These are phyloP conservation scores for Nothophoma quercina DNA, from an alignment of 2,329 filamentous ascomycete species.

Conservation along the genomic window DNA sequence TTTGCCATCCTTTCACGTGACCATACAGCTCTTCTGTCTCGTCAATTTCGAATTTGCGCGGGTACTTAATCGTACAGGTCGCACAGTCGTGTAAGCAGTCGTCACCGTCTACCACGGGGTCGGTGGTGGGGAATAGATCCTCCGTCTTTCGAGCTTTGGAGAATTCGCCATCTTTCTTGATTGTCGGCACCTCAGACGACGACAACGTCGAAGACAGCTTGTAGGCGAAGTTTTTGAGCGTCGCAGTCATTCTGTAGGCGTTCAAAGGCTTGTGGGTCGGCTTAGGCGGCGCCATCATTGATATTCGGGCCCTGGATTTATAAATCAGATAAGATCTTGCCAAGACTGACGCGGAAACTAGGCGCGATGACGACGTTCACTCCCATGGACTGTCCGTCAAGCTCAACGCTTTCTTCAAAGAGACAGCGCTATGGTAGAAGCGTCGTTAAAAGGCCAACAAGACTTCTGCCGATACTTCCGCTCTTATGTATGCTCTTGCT, in stretches of 20 bases:
- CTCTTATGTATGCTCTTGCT: not conserved
- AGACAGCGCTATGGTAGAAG: not conserved
- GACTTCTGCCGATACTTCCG: not conserved
- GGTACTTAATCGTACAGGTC: slow-evolving; percentile 80
- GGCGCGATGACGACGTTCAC: slow-evolving; percentile 27
- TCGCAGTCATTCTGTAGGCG: slow-evolving; percentile 48
- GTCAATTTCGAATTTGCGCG: slow-evolving; percentile 76
- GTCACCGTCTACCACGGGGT: slow-evolving; percentile 81
- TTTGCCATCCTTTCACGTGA: slow-evolving; percentile 83
- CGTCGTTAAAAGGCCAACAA: not conserved
- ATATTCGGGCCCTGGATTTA: slow-evolving; percentile 19
- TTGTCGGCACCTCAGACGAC: slow-evolving; percentile 39
- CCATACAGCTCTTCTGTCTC: slow-evolving; percentile 83
- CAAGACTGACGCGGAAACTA: slow-evolving; percentile 40
- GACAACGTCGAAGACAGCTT: slow-evolving; percentile 44
- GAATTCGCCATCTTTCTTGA: slow-evolving; percentile 53
- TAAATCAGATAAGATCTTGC: slow-evolving; percentile 49
- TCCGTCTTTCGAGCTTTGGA: slow-evolving; percentile 55
- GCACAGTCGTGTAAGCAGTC: slow-evolving; percentile 89
- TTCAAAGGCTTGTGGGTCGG: slow-evolving; percentile 35
- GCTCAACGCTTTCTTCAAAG: not conserved
- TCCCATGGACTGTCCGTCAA: not conserved
- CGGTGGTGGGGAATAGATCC: slow-evolving; percentile 75
- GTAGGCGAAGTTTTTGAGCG: slow-evolving; percentile 48
- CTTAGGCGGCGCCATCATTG: slow-evolving; percentile 30